Evolutionary conservation across 768 basidiomycete species (phyloP).

Genomic region (Boletus pseudopeckii): DNA sequence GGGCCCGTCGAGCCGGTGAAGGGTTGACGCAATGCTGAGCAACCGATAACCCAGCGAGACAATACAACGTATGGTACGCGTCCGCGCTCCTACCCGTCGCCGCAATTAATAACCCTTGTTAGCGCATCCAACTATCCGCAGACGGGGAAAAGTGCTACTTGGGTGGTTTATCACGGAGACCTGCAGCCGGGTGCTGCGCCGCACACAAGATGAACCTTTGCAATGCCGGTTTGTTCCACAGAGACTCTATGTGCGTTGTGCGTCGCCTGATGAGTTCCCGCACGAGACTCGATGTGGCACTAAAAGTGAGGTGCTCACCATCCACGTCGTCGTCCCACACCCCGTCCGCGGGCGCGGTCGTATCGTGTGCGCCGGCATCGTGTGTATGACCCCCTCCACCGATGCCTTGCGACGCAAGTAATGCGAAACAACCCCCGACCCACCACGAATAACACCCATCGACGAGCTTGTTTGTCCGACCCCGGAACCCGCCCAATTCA

Average conservation of each 20-base stretch:
- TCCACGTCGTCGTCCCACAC: slow-evolving; percentile 75
- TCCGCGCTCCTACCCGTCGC: slow-evolving; percentile 63
- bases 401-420: slow-evolving; percentile 61
- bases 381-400: slow-evolving; percentile 24
- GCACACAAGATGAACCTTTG: slow-evolving; percentile 87
- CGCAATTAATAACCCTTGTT: background rate
- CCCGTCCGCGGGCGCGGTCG: slow-evolving; percentile 29
- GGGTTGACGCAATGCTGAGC: slow-evolving; percentile 78
- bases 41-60: slow-evolving; percentile 82
- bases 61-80: slow-evolving; percentile 93
- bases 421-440: slow-evolving; percentile 84
- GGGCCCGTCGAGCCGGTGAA: slow-evolving; percentile 35
- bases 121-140: background rate
- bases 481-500: slow-evolving; percentile 90
- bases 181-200: slow-evolving; percentile 82
- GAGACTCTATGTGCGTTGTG: slow-evolving; percentile 32
- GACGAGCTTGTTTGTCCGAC: slow-evolving; percentile 96
- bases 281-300: background rate
- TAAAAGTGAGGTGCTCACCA: slow-evolving; percentile 38
- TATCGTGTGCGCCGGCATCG: background rate
- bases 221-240: slow-evolving; percentile 64
- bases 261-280: background rate
- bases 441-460: slow-evolving; percentile 99
- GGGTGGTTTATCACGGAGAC: slow-evolving; percentile 92
- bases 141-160: slow-evolving; percentile 52